Percentiles rank a stretch among this genome's conserved stretches.
Evolutionary conservation across 176 grass and related monocot genomes (phyloP).

Genomic region (Rhynchospora tenuis): DNA sequence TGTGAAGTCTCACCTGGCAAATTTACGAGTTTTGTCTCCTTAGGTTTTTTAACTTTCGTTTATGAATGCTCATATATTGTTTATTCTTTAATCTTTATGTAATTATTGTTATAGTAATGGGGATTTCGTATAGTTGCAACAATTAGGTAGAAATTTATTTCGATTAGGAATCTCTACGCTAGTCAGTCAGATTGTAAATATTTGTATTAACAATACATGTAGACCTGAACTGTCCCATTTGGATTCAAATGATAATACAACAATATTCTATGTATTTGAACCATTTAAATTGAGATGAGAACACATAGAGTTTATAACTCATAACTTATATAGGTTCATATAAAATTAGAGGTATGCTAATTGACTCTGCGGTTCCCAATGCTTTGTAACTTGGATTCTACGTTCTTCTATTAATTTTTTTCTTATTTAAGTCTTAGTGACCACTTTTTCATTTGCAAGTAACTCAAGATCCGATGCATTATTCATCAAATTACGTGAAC

Average conservation of each 20-base stretch:
- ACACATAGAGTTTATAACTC: not conserved
- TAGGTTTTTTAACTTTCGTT: slow-evolving; percentile 1
- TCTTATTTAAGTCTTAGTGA: not conserved
- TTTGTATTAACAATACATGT: not conserved
- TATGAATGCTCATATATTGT: slow-evolving; percentile 11
- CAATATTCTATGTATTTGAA: not conserved
- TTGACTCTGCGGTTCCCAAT: not conserved
- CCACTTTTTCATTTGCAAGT: slow-evolving; percentile 11
- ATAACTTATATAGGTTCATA: not conserved
- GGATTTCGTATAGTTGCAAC: not conserved
- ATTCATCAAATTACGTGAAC: not conserved
- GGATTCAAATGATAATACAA: not conserved
- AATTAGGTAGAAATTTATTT: slow-evolving; percentile 7
- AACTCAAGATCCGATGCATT: slow-evolving; percentile 23
- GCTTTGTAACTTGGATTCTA: slow-evolving; percentile 4
- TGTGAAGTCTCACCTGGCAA: slow-evolving; percentile 39
- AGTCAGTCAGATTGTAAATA: slow-evolving; percentile 15
- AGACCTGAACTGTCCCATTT: not conserved
- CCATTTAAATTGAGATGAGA: not conserved
- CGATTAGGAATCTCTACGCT: not conserved
- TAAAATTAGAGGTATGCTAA: not conserved
- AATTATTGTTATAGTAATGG: slow-evolving; percentile 1
- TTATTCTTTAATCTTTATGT: slow-evolving; percentile 32
- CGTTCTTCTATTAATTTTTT: slow-evolving; percentile 11
- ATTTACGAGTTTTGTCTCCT: slow-evolving; percentile 37